A percentile compares a stretch with the other conserved stretches of the same genome.
phyloP scores from a whole-genome alignment of 2,329 filamentous ascomycete genomes.

The Aureobasidium pullulans region DNA sequence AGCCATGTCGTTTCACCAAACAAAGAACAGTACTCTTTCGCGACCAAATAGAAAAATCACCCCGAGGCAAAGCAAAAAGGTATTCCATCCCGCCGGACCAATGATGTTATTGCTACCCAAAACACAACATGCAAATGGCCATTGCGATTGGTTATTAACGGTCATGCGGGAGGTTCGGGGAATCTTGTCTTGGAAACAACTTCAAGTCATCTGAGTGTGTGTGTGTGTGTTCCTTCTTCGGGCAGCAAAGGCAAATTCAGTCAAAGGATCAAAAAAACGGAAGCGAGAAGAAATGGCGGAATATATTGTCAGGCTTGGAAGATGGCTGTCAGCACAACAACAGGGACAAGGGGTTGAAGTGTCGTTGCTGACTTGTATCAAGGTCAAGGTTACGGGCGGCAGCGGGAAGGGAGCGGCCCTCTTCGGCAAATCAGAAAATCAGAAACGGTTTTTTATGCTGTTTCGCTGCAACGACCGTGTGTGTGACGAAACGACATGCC shows the following conservation, averaged over 20 bases:
- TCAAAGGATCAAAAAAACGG: not conserved
- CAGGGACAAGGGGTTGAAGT: not conserved
- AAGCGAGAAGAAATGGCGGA: not conserved
- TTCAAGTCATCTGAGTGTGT: not conserved
- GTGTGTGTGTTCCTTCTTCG: not conserved
- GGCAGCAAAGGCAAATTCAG: not conserved
- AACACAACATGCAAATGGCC: not conserved
- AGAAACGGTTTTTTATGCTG: not conserved
- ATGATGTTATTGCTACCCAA: not conserved
- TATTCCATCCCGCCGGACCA: not conserved
- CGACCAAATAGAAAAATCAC: too few relatives aligned
- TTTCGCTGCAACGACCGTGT: not conserved
- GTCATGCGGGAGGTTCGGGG: not conserved
- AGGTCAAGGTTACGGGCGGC: slow-evolving; percentile 4
- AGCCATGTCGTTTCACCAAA: too few relatives aligned
- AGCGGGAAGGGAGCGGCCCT: slow-evolving; percentile 7
- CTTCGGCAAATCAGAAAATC: slow-evolving; percentile 2
- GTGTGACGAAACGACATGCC: not conserved
- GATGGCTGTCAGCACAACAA: not conserved
- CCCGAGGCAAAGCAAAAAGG: not conserved
- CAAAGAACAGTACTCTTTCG: too few relatives aligned
- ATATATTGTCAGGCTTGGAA: not conserved
- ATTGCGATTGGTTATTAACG: not conserved
- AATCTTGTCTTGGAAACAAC: not conserved
- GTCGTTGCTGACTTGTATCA: not conserved